Conservation (phyloP, 441 rosid species). For the Syzygium syzygioides region DNA sequence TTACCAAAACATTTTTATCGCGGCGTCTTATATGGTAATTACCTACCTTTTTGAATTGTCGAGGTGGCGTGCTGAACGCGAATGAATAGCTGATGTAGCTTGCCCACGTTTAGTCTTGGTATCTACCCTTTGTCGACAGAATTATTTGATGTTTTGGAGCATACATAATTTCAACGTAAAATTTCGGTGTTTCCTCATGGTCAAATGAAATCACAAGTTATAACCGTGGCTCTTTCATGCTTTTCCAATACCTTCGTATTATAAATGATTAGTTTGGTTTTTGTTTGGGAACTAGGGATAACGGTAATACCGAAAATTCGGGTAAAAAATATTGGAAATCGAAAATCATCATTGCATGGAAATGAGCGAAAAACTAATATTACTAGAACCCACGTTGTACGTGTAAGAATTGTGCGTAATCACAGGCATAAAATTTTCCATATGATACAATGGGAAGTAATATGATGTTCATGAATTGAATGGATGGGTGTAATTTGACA, state of each 20-base stretch:
- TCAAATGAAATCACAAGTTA: neutral
- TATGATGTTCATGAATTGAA: rapidly evolving
- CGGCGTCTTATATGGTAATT: neutral
- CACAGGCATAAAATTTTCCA: neutral
- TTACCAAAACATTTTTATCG: neutral
- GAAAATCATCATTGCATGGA: neutral
- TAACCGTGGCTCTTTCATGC: neutral
- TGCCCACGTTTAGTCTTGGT: neutral
- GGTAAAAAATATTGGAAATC: neutral
- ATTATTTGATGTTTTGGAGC: no score
- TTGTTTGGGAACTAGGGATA: neutral
- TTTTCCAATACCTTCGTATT: neutral
- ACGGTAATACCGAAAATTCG: neutral
- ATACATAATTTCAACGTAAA: neutral
- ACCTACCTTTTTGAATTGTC: neutral
- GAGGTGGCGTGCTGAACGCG: neutral
- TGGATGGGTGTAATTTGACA: neutral
- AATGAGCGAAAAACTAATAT: neutral
- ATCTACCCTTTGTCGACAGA: neutral
- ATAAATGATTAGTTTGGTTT: neutral
- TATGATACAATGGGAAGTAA: neutral
- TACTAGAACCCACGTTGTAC: rapidly evolving
- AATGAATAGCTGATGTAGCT: neutral
- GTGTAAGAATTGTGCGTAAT: neutral
- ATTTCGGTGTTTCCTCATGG: neutral